These are phyloP conservation scores for Metschnikowia corniflorae DNA, from an alignment of 805 yeast genomes.

Conservation along the genomic window DNA sequence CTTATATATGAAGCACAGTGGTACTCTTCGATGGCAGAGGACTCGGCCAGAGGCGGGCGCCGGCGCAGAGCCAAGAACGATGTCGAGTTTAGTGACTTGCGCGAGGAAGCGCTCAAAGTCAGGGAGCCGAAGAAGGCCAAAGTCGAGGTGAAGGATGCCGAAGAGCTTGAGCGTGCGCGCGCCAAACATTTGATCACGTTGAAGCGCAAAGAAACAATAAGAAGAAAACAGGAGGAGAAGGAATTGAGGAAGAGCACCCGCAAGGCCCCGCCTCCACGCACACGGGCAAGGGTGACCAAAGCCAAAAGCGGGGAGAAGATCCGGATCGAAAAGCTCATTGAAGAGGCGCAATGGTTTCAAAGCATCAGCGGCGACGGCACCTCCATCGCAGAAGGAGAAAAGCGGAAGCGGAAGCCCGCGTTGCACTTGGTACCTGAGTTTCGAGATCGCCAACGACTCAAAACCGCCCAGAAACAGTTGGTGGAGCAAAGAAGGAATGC, in stretches of 20 bases:
- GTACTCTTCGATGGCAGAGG: constrained; percentile 25
- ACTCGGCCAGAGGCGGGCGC: constrained; percentile 14
- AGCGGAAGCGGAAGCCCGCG: constrained; percentile 30
- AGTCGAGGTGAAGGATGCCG: constrained; percentile 1
- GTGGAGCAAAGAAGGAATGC: constrained; percentile 11
- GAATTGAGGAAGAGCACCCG: constrained; percentile 1
- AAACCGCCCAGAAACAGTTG: constrained; percentile 15
- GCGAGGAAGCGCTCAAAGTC: constrained; percentile 8
- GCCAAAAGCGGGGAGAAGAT: constrained; percentile 2
- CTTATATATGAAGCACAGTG: constrained; percentile 40
- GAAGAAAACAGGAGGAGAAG: constrained; percentile 8
- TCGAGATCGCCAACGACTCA: constrained; percentile 14
- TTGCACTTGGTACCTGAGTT: constrained; percentile 26
- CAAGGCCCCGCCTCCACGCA: constrained; percentile 4
- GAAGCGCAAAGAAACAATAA: constrained; percentile 7
- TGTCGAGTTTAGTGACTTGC: constrained; percentile 17
- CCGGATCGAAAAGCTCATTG: constrained; percentile 13
- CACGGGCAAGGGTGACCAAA: constrained; percentile 4
- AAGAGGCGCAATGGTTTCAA: constrained; percentile 36
- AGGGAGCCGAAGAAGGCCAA: constrained; percentile 5
- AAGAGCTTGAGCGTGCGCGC: constrained; percentile 2
- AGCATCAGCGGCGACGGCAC: constrained; percentile 37
- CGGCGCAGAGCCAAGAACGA: constrained; percentile 16
- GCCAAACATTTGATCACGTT: constrained; percentile 3
- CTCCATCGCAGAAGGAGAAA: constrained; percentile 30